Evolutionary conservation across 345 rosid genomes (phyloP), one percentile per base, ranked within the genome.

Genomic region (Kernera saxatilis): DNA sequence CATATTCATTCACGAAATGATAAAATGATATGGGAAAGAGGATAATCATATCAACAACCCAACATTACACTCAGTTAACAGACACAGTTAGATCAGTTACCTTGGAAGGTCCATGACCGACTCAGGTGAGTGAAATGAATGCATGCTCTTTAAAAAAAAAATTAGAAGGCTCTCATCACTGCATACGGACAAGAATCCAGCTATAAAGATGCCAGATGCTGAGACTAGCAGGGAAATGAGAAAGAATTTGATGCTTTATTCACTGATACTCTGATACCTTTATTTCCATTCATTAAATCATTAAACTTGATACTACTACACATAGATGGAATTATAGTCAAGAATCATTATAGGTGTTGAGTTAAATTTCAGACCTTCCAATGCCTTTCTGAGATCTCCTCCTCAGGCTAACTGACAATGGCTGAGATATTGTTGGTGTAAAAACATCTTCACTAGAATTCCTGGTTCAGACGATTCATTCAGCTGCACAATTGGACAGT

Each of bases 401-500:
- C 26, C 32, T 26, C 44, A 37, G 64, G n/a, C n/a, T n/a, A n/a
- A n/a, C 55, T 23, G 17, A 23, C 50, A 72, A 19, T 22, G 37
- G 8, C 14, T 48, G 41, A 23, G 9, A 29, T 41, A 22, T 7
- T 5, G 43, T 14, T 39, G 64, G 17, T 21, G 19, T 53, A 10
- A 15, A 7, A 11, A 36, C 36, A 56, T 57, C 45, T 30, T 61
- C 44, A n/a, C 36, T 2, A 27, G 36, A 7, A 21, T 30, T 5
- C 5, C 45, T 46, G 59, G 2, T 48, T 58, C 45, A 3, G 17
- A 51, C 17, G 63, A 53, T 67, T 18, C 41, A 11, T 76, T 88
- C 77, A 90, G 81, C 85, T 90, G 87, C 98, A 92, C 15, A 92
- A 63, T 45, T 69, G 82, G 41, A 92, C 98, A 19, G 98, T 92